A percentile compares a stretch with the other conserved stretches of the same genome.
These are phyloP conservation scores for Cyberlindnera euphorbiiphila DNA, from an alignment of 805 yeast species.

Conservation along the genomic window DNA sequence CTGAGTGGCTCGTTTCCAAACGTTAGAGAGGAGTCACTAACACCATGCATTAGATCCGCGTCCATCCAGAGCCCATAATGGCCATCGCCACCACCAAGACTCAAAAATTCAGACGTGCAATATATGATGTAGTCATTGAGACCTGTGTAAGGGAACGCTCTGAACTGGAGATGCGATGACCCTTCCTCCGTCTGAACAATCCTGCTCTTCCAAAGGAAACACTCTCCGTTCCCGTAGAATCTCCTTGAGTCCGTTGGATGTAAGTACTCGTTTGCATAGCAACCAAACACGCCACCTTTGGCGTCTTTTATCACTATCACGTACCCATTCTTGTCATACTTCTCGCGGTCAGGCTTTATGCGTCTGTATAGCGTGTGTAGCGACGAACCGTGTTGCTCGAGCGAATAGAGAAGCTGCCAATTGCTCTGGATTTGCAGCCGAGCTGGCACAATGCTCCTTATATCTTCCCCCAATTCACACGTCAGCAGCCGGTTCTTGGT, in stretches of 20 bases:
- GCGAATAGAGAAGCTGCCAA: slow-evolving; percentile 78
- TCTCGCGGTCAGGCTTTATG: slow-evolving; percentile 40
- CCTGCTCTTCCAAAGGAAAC: slow-evolving; percentile 73
- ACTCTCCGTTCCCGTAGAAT: slow-evolving; percentile 92
- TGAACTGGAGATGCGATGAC: slow-evolving; percentile 42
- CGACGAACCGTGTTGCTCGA: slow-evolving; percentile 91
- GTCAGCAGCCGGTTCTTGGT: slow-evolving; percentile 59
- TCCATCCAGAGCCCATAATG: slow-evolving; percentile 91
- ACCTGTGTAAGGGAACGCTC: slow-evolving; percentile 86
- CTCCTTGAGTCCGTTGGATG: slow-evolving; percentile 67
- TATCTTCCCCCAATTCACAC: slow-evolving; percentile 65
- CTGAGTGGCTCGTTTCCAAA: slow-evolving; percentile 85
- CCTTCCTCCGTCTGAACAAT: slow-evolving; percentile 12
- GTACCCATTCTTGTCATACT: slow-evolving; percentile 58
- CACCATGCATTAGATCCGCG: slow-evolving; percentile 68
- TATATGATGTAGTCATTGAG: slow-evolving; percentile 80
- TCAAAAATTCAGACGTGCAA: slow-evolving; percentile 70
- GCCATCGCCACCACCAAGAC: slow-evolving; percentile 91
- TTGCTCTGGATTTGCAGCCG: slow-evolving; percentile 71
- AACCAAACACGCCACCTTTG: slow-evolving; percentile 66
- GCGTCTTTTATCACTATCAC: slow-evolving; percentile 69
- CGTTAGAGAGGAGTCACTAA: slow-evolving; percentile 72
- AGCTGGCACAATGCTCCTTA: slow-evolving; percentile 70
- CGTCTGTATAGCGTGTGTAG: slow-evolving; percentile 68
- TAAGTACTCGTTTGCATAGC: slow-evolving; percentile 69